A percentile compares a stretch with the other conserved stretches of the same genome.
These are phyloP conservation scores for Raphidocelis subcapitata DNA, from an alignment of 139 green algal species.

Conservation along the genomic window DNA sequence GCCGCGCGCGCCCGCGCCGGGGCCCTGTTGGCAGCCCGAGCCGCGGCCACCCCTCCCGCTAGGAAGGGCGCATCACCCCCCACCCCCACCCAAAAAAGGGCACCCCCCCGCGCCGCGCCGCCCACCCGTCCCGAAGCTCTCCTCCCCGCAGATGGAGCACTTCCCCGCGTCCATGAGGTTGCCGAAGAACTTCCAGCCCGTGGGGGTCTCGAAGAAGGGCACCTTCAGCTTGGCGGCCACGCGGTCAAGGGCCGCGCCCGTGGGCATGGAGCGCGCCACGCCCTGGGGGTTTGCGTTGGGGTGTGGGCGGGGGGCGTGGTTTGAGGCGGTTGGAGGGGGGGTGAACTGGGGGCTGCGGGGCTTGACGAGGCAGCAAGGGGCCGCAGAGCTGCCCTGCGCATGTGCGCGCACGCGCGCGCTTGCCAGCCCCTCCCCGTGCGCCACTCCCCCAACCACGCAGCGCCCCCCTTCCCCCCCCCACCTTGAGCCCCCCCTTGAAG, in stretches of 20 bases:
- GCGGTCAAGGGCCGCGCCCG: constrained; percentile 90
- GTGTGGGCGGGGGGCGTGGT: not conserved
- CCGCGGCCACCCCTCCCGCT: no score
- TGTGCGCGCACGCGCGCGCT: no score
- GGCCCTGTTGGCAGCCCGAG: no score
- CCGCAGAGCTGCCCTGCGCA: no score
- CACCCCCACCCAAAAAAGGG: no score
- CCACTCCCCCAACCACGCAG: no score
- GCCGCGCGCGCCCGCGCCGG: no score
- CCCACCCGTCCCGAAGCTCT: constrained; percentile 95
- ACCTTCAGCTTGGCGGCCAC: constrained; percentile 85
- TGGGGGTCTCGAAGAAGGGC: constrained; percentile 95
- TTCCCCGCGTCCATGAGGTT: constrained; percentile 98
- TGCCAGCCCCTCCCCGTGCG: no score
- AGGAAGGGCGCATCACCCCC: no score
- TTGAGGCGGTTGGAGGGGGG: no score
- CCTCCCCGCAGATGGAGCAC: constrained; percentile 96
- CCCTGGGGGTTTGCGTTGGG: constrained; percentile 53
- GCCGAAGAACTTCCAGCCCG: constrained; percentile 99
- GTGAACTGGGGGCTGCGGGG: no score
- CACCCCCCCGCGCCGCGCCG: not conserved
- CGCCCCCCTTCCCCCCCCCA: constrained; percentile 7
- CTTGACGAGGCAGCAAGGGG: no score
- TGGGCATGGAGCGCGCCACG: constrained; percentile 98
- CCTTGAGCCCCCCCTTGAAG: constrained; percentile 96